Base-by-base conservation (phyloP, 140 eudicot genomes). In the Ambrosia hybrid region DNA sequence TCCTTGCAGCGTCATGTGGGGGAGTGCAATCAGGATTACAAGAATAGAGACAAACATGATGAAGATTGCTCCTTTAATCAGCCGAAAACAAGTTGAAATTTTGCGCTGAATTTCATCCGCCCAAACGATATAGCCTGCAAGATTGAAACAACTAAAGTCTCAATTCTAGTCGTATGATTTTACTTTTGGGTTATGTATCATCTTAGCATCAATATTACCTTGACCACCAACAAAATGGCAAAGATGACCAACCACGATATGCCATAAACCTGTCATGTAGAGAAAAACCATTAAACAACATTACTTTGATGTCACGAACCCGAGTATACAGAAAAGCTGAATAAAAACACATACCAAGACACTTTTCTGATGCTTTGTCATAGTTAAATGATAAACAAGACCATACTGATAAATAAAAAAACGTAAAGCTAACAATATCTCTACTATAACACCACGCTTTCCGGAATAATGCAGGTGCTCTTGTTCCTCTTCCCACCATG, bases 401-500 rank as follows among this genome's bases (percentile, higher is more conserved):
- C 95, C 97, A 74, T 88, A 88, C 81, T 88, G 97, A 74, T 91
- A 91, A 60, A 88, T 82, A 61, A 91, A 91, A 73, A 91, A 91
- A 5, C 97, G 85, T 51, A 88, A 74, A 1, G 97, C 70, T 71
- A 91, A 65, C 45, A 91, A 9, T 61, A 91, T 88, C 79, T 91
- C 97, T 2, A 85, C 87, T 13, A 83, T 59, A 6, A 86, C 86
- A 53, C 97, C 97, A 56, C 92, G 92, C 51, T 74, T 82, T n/a
- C 95, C 97, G 43, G 92, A 79, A 79, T 84, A 90, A 17, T 75
- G 87, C 16, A 91, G 80, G 68, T 89, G 96, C 61, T 89, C 98
- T 70, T 89, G 98, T 76, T 92, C 98, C 78, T 92, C 96, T 62
- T 89, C 98, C 96, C 98, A 92, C 98, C 98, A 92, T n/a, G 98